These are phyloP conservation scores for Arthroderma sp. DNA, from an alignment of 2,329 filamentous ascomycete genomes.

Conservation along the genomic window DNA sequence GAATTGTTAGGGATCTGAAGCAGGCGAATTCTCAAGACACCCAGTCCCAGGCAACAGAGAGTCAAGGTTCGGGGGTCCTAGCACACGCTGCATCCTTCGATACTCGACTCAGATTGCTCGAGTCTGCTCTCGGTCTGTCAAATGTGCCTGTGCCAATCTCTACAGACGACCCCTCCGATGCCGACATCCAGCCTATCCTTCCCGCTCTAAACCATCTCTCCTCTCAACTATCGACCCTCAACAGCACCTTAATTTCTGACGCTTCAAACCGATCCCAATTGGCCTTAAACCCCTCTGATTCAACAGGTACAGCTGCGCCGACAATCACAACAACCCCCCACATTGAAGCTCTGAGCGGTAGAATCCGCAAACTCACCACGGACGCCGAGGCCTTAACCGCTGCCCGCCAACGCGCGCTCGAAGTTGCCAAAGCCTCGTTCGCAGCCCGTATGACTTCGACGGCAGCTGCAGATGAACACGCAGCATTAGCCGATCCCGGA, in stretches of 20 bases:
- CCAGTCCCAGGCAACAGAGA: conserved; percentile 6
- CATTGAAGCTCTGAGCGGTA: conserved; percentile 31
- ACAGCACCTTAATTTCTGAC: conserved; percentile 26
- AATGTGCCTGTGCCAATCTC: conserved; percentile 48
- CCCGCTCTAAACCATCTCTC: conserved; percentile 71
- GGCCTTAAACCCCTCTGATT: neutral
- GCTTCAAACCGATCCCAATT: too few relatives aligned
- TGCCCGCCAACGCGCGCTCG: conserved; percentile 30
- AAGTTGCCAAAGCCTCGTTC: conserved; percentile 30
- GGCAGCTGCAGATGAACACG: conserved; percentile 23
- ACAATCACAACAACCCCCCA: conserved; percentile 23
- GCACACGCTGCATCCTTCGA: conserved; percentile 82
- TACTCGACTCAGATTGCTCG: conserved; percentile 60
- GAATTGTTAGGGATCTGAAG: neutral
- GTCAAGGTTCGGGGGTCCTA: conserved; percentile 40
- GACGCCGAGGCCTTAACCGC: conserved; percentile 32
- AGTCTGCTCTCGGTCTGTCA: conserved; percentile 68
- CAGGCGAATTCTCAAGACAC: conserved; percentile 5
- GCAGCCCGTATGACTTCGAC: conserved; percentile 22
- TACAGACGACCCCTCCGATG: conserved; percentile 37
- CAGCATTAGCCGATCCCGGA: conserved; percentile 18
- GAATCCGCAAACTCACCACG: conserved; percentile 31
- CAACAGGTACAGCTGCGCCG: neutral
- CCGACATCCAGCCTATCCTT: conserved; percentile 51
- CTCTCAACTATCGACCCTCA: conserved; percentile 63